Conservation (phyloP, 108 stramenopile species). For the Cyclotella sp. region DNA sequence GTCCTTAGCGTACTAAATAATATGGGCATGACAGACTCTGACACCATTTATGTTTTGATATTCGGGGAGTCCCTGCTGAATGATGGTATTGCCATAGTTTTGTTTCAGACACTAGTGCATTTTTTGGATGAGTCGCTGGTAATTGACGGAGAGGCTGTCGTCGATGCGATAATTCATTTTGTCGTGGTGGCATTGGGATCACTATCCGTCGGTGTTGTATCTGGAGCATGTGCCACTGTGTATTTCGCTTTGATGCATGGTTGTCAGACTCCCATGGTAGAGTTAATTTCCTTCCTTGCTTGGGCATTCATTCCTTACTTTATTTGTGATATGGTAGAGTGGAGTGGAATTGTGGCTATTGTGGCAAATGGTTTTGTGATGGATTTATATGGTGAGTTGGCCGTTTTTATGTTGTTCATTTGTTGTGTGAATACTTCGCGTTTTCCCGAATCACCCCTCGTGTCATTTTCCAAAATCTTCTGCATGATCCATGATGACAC, state of each 20-base stretch:
- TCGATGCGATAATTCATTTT: slow-evolving; percentile 81
- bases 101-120: slow-evolving; percentile 85
- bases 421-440: background rate
- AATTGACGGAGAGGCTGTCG: slow-evolving; percentile 66
- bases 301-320: slow-evolving; percentile 71
- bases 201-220: slow-evolving; percentile 56
- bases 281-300: slow-evolving; percentile 60
- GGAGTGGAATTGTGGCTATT: slow-evolving; percentile 93
- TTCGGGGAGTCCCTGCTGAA: slow-evolving; percentile 97
- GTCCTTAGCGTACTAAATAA: slow-evolving; percentile 76
- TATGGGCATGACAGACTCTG: slow-evolving; percentile 78
- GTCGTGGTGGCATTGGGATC: slow-evolving; percentile 75
- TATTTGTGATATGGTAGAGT: slow-evolving; percentile 71
- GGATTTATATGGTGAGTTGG: slow-evolving; percentile 67
- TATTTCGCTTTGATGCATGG: slow-evolving; percentile 64
- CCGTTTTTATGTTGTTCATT: background rate
- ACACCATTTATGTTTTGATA: slow-evolving; percentile 86
- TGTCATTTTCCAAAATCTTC: no score
- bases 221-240: slow-evolving; percentile 54
- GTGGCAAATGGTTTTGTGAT: slow-evolving; percentile 92
- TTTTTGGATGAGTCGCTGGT: slow-evolving; percentile 83
- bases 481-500: no score
- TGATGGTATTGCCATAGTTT: slow-evolving; percentile 92
- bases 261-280: slow-evolving; percentile 54
- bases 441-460: background rate